Percentiles rank a stretch among this genome's conserved stretches.
Evolutionary conservation across 768 basidiomycete genomes (phyloP).

Genomic region (Multifurca ochricompacta): DNA sequence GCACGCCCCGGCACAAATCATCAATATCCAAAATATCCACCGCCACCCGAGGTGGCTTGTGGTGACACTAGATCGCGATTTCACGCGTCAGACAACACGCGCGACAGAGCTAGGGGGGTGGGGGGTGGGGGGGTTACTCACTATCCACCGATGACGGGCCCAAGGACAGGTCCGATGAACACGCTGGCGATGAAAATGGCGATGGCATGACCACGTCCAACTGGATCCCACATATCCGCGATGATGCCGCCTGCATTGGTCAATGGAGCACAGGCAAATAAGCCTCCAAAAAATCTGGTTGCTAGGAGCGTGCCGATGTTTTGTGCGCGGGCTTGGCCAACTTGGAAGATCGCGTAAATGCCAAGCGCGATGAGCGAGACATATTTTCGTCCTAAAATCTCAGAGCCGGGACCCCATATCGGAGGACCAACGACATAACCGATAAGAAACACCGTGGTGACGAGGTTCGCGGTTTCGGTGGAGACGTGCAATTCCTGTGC

Average conservation of each 20-base stretch:
- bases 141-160: conserved; percentile 22
- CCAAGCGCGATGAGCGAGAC: not conserved
- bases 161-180: conserved; percentile 22
- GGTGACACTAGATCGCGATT: not conserved
- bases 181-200: conserved; percentile 18
- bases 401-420: conserved; percentile 18
- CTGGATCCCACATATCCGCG: conserved; percentile 22
- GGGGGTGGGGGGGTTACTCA: not conserved
- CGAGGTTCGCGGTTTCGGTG: conserved; percentile 20
- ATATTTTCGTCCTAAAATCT: conserved; percentile 9
- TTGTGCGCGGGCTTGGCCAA: not conserved
- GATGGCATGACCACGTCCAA: conserved; percentile 18
- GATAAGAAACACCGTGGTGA: conserved; percentile 15
- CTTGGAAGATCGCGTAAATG: not conserved
- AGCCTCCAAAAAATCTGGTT: conserved; percentile 22
- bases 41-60: conserved; percentile 19
- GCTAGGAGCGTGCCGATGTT: conserved; percentile 12
- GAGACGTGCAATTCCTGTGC: conserved; percentile 17
- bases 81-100: not conserved
- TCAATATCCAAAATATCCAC: conserved; percentile 24
- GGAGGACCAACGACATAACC: conserved; percentile 20
- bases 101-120: not conserved
- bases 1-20: conserved; percentile 19
- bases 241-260: conserved; percentile 21
- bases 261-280: conserved; percentile 21